Percentiles rank a stretch among this genome's conserved stretches.
Conservation (phyloP, 2,329 filamentous ascomycete species). For the Penicillium sp. region DNA sequence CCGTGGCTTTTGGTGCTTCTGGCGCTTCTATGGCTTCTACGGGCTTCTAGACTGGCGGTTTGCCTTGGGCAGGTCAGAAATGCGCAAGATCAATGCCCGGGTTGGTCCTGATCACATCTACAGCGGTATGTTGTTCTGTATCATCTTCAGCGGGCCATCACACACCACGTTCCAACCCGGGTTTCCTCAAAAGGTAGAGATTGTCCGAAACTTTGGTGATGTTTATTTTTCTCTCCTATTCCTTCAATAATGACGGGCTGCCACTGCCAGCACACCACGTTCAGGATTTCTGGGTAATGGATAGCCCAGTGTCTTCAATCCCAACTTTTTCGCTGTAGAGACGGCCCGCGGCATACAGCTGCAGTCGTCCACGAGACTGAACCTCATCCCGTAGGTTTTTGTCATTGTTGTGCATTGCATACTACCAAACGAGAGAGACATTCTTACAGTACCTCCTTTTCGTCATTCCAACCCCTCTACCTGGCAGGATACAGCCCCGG, state of each 20-base stretch:
- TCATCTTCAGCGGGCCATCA: neutral
- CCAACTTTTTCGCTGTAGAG: constrained; percentile 11
- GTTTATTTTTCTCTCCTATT: too few relatives aligned
- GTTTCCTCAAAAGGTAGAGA: too few relatives aligned
- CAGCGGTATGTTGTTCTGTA: neutral
- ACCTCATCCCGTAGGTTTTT: neutral
- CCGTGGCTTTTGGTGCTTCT: constrained; percentile 3
- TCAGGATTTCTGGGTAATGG: neutral
- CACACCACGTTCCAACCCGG: too few relatives aligned
- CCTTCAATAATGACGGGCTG: neutral
- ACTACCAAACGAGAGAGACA: neutral
- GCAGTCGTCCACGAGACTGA: constrained; percentile 8
- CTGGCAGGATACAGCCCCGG: neutral
- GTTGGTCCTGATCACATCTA: neutral
- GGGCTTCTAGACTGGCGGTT: neutral
- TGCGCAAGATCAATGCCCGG: neutral
- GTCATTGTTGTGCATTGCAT: neutral
- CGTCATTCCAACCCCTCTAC: neutral
- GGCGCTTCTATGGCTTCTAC: constrained; percentile 3
- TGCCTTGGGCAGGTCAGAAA: neutral
- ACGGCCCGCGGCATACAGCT: constrained; percentile 17
- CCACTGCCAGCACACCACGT: neutral
- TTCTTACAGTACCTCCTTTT: neutral
- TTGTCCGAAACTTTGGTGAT: too few relatives aligned
- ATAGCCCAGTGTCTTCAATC: constrained; percentile 1